A percentile compares a stretch with the other conserved stretches of the same genome.
These are phyloP conservation scores for Coniochaeta sp. DNA, from an alignment of 2,329 filamentous ascomycete genomes.

Conservation along the genomic window DNA sequence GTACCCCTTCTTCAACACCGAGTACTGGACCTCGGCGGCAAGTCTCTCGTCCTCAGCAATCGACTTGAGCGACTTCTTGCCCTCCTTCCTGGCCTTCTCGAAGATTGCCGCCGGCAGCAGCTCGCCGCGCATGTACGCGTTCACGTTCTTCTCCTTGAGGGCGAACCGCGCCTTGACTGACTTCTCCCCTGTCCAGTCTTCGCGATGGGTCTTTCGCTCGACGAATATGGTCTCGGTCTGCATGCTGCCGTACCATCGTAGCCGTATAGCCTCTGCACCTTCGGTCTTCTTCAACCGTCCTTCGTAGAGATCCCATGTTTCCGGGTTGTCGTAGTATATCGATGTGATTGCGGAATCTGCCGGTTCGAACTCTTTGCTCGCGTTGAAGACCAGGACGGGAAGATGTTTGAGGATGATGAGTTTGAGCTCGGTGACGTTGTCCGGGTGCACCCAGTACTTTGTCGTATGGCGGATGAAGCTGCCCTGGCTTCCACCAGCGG, in stretches of 20 bases:
- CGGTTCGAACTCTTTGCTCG: conserved; percentile 89
- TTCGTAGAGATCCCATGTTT: conserved; percentile 90
- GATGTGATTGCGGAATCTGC: conserved; percentile 94
- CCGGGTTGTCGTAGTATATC: conserved; percentile 95
- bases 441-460: conserved; percentile 98
- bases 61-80: conserved; percentile 86
- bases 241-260: conserved; percentile 98
- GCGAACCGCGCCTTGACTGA: conserved; percentile 96
- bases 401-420: conserved; percentile 96
- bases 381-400: conserved; percentile 93
- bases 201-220: conserved; percentile 94
- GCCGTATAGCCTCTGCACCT: conserved; percentile 89
- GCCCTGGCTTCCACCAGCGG: conserved; percentile 85
- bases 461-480: conserved; percentile 97
- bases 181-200: conserved; percentile 99
- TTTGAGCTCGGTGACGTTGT: conserved; percentile 97
- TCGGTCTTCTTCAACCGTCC: conserved; percentile 96
- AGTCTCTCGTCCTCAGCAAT: conserved; percentile 88
- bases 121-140: conserved; percentile 78
- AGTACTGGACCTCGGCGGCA: conserved; percentile 89
- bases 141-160: conserved; percentile 96
- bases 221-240: conserved; percentile 91
- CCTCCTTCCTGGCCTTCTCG: conserved; percentile 91
- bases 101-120: conserved; percentile 85
- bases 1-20: conserved; percentile 78